These are phyloP conservation scores for Clonostachys solani DNA, from an alignment of 2,329 filamentous ascomycete genomes.

Conservation along the genomic window DNA sequence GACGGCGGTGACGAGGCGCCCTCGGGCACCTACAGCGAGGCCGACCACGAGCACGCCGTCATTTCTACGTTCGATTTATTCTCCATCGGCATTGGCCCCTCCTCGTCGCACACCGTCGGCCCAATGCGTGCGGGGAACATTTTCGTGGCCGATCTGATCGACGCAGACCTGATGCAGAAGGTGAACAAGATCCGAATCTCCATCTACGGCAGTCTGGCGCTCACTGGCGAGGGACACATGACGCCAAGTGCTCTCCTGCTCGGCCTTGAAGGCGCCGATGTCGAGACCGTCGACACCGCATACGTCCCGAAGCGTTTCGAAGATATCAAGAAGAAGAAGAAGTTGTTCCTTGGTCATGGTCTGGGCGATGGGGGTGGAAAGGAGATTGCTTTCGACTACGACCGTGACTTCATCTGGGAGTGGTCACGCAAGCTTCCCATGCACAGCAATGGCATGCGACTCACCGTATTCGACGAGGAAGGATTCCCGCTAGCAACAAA, in stretches of 20 bases:
- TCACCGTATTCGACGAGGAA: slow-evolving; percentile 42
- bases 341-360: slow-evolving; percentile 35
- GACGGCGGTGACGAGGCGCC: slow-evolving; percentile 17
- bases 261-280: slow-evolving; percentile 43
- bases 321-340: slow-evolving; percentile 39
- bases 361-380: slow-evolving; percentile 31
- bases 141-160: slow-evolving; percentile 40
- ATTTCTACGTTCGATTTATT: slow-evolving; percentile 48
- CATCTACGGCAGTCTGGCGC: slow-evolving; percentile 44
- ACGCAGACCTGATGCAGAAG: slow-evolving; percentile 36
- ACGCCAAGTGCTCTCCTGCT: slow-evolving; percentile 43
- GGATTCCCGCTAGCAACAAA: slow-evolving; percentile 42
- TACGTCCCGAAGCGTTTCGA: slow-evolving; percentile 40
- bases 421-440: slow-evolving; percentile 46
- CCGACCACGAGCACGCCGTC: slow-evolving; percentile 45
- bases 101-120: slow-evolving; percentile 45
- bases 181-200: slow-evolving; percentile 42
- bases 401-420: slow-evolving; percentile 43
- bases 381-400: slow-evolving; percentile 44
- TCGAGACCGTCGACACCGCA: slow-evolving; percentile 42
- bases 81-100: slow-evolving; percentile 46
- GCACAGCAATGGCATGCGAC: slow-evolving; percentile 48
- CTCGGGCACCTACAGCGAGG: slow-evolving; percentile 39
- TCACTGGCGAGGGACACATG: slow-evolving; percentile 48
- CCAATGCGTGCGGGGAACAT: slow-evolving; percentile 49